Evolutionary conservation across 805 yeast species (phyloP).

Genomic region (Ogataea philodendri): DNA sequence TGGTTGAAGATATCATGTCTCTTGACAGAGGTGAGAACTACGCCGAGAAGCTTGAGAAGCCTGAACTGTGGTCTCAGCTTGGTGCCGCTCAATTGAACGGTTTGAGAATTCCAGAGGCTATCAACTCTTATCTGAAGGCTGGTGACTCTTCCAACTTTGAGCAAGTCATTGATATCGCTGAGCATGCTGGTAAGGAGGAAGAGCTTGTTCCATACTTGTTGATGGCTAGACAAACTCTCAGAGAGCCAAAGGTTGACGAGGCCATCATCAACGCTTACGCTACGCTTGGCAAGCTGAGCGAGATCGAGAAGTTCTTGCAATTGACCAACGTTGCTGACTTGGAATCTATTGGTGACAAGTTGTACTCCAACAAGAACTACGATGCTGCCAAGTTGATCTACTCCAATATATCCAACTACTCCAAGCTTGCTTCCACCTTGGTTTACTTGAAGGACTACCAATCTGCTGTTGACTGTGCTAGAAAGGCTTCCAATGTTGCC

Average conservation of each 20-base stretch:
- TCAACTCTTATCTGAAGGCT: slow-evolving; percentile 87
- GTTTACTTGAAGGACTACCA: slow-evolving; percentile 91
- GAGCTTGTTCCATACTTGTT: slow-evolving; percentile 81
- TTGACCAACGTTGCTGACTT: slow-evolving; percentile 92
- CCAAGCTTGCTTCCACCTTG: slow-evolving; percentile 93
- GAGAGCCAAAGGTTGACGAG: slow-evolving; percentile 92
- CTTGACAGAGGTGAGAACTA: slow-evolving; percentile 92
- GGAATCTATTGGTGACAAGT: slow-evolving; percentile 87
- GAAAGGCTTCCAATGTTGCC: slow-evolving; percentile 89
- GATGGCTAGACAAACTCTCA: slow-evolving; percentile 88
- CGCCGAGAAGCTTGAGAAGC: slow-evolving; percentile 82
- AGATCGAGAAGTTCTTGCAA: slow-evolving; percentile 79
- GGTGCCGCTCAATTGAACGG: slow-evolving; percentile 97
- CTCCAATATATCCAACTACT: slow-evolving; percentile 85
- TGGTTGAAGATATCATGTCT: slow-evolving; percentile 90
- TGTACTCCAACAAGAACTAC: slow-evolving; percentile 77
- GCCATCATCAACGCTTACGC: slow-evolving; percentile 89
- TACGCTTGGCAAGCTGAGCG: slow-evolving; percentile 65
- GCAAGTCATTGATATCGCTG: slow-evolving; percentile 90
- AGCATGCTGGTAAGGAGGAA: slow-evolving; percentile 94
- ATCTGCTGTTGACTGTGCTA: slow-evolving; percentile 96
- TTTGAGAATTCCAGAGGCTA: slow-evolving; percentile 85
- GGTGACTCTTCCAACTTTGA: slow-evolving; percentile 87
- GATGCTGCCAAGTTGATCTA: slow-evolving; percentile 90
- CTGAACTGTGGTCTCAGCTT: slow-evolving; percentile 90